Percentiles rank a stretch among this genome's conserved stretches.
These are phyloP conservation scores for Fusarium fracticaudum DNA, from an alignment of 2,329 filamentous ascomycete species.

Conservation along the genomic window DNA sequence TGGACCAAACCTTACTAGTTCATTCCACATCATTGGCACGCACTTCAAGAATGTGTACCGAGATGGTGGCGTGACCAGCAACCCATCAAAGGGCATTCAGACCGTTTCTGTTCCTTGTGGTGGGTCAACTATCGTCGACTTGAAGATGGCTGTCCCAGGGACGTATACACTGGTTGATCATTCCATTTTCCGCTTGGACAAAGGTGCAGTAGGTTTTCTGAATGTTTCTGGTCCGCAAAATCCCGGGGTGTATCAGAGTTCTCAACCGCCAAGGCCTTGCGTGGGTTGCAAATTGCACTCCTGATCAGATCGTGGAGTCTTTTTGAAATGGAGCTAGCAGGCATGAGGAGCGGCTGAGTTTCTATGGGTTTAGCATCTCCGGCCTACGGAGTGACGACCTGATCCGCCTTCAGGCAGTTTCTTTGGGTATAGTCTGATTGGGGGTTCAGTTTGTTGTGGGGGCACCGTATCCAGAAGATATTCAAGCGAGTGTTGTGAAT, in stretches of 20 bases:
- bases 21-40: constrained; percentile 20
- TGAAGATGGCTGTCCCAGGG: constrained; percentile 23
- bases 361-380: neutral
- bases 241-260: neutral
- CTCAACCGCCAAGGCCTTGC: neutral
- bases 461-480: neutral
- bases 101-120: constrained; percentile 14
- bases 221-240: neutral
- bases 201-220: constrained; percentile 13
- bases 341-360: neutral
- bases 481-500: neutral
- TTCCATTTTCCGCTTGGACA: constrained; percentile 21
- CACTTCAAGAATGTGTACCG: constrained; percentile 21
- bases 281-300: neutral
- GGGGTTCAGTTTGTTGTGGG: neutral
- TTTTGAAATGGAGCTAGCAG: neutral
- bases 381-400: neutral
- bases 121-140: constrained; percentile 18
- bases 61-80: constrained; percentile 9
- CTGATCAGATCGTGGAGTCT: neutral
- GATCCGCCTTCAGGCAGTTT: neutral
- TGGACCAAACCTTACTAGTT: constrained; percentile 21
- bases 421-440: neutral
- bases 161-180: constrained; percentile 19
- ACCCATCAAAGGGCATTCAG: constrained; percentile 7